Evolutionary conservation across 345 rosid species (phyloP), one percentile per base, ranked within the genome.

Genomic region (Gossypium australe): DNA sequence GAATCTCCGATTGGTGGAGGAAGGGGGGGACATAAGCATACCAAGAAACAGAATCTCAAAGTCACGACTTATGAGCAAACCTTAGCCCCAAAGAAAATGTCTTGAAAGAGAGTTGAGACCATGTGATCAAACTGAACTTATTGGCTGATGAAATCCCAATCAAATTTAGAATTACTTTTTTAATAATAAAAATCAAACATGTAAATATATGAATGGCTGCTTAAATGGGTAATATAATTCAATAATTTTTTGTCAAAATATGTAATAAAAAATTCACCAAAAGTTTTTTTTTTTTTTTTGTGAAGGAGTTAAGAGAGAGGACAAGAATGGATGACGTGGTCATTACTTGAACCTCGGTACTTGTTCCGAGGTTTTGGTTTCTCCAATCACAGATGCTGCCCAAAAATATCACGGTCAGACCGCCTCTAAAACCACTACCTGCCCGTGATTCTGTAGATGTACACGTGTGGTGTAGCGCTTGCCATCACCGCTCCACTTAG

Each of bases 401-500:
- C 78, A 11, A 48, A 72, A 17, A 72, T 24, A 11, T 38, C 51
- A 1, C 80, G 88, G 84, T 70, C 80, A 56, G 70, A 79, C 66
- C 51, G 57, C 65, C 67, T 51, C 41, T 66, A 52, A 48, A 48
- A 48, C 14, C 52, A 69, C 44, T 45, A 41, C 57, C 55, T 71
- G 9, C 57, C 55, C 74, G 9, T 71, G 41, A 14, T 17, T 16
- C 8, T 7, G 3, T 18, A 53, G 41, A 57, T 53, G 53, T 74
- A 81, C 89, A 84, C 90, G 88, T 83, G 88, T 81, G 57, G 7
- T 20, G 34, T 61, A 18, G 38, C n/a, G 61, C 51, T 56, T 66
- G 71, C 61, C 56, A n/a, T 72, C 80, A 48, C 76, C 70, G 34
- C 9, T n/a, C 38, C 75, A 56, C 63, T 38, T 56, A 66, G n/a